These are phyloP conservation scores for Meredithiella fracta DNA, from an alignment of 2,329 filamentous ascomycete genomes.

Conservation along the genomic window DNA sequence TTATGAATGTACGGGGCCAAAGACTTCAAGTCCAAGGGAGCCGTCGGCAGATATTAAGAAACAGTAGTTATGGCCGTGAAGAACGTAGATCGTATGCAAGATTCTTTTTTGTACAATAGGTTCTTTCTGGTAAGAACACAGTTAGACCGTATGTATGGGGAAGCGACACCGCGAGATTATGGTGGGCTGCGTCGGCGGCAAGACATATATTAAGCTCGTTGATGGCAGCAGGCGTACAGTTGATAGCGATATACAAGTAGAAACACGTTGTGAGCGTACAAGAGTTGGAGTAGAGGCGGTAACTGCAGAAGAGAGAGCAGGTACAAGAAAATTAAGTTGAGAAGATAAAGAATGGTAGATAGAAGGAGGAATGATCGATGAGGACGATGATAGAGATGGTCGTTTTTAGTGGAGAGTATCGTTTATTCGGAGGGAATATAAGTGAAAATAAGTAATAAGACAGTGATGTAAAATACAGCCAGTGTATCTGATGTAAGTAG, in stretches of 20 bases:
- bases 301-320: constrained; percentile 4
- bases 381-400: not conserved
- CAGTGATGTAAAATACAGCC: constrained; percentile 3
- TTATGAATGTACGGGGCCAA: not conserved
- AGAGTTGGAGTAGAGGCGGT: not conserved
- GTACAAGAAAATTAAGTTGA: constrained; percentile 4
- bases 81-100: not conserved
- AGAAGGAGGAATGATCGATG: not conserved
- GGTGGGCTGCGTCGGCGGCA: not conserved
- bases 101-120: not conserved
- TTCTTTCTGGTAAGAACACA: no score
- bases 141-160: no score
- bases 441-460: not conserved
- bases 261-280: no score
- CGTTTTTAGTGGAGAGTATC: not conserved
- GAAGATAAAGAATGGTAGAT: constrained; percentile 1
- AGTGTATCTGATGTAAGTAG: constrained; percentile 3
- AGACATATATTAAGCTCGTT: not conserved
- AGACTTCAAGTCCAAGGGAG: constrained; percentile 8
- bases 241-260: not conserved
- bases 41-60: not conserved
- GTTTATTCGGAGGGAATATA: not conserved
- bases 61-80: not conserved
- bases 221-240: not conserved
- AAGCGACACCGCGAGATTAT: not conserved